These are phyloP conservation scores for Zymoseptoria crescenta DNA, from an alignment of 2,329 filamentous ascomycete genomes.

Conservation along the genomic window DNA sequence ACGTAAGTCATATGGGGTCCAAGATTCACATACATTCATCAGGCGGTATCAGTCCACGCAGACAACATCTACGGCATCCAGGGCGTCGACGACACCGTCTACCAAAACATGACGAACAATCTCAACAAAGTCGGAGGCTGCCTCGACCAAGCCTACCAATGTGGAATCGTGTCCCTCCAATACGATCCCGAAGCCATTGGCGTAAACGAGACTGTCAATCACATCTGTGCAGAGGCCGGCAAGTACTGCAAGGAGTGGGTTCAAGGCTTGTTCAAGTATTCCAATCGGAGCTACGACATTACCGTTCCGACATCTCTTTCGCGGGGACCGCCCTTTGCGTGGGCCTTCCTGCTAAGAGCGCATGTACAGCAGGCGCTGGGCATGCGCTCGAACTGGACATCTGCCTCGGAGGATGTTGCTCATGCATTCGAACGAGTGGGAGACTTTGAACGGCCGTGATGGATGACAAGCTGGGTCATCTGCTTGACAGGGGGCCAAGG, in stretches of 20 bases:
- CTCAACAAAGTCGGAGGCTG: constrained; percentile 47
- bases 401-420: constrained; percentile 33
- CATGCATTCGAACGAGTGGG: constrained; percentile 38
- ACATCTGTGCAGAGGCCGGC: constrained; percentile 17
- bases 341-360: constrained; percentile 42
- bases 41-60: constrained; percentile 56
- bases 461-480: constrained; percentile 34
- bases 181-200: constrained; percentile 37
- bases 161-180: constrained; percentile 33
- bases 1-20: constrained; percentile 52
- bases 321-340: constrained; percentile 51
- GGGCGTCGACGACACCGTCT: constrained; percentile 47
- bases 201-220: constrained; percentile 15
- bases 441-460: constrained; percentile 36
- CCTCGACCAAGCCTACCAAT: constrained; percentile 45
- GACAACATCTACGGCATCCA: constrained; percentile 60
- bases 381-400: constrained; percentile 44
- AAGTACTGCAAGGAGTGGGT: constrained; percentile 16
- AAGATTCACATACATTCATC: constrained; percentile 65
- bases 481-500: constrained; percentile 41
- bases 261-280: not conserved
- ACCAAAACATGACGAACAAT: constrained; percentile 37
- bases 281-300: constrained; percentile 42
- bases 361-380: constrained; percentile 44
- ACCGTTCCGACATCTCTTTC: not conserved